A percentile compares a stretch with the other conserved stretches of the same genome.
phyloP scores from a whole-genome alignment of 164 flowering plant genomes.

The Saururus chinensis region DNA sequence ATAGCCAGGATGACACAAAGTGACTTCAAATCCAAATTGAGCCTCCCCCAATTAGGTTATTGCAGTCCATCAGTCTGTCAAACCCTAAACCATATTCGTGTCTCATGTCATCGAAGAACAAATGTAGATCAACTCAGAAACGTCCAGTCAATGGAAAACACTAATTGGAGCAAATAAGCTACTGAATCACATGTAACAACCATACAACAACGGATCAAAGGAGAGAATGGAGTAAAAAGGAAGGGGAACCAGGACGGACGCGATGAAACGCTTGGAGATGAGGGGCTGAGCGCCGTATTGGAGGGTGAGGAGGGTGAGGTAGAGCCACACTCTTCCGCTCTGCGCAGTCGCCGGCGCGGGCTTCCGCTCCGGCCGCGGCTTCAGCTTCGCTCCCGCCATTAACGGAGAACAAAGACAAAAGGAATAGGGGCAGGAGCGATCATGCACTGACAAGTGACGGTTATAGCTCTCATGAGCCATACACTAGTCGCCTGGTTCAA shows the following conservation, averaged over 20 bases:
- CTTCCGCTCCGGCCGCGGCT: constrained; percentile 1
- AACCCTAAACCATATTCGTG: too few species aligned
- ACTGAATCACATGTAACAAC: neutral
- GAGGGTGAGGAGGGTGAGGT: constrained; percentile 54
- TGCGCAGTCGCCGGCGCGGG: constrained; percentile 11
- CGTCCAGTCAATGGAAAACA: neutral
- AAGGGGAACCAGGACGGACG: constrained; percentile 24
- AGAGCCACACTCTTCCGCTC: constrained; percentile 32
- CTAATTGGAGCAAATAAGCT: neutral
- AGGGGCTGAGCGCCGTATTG: constrained; percentile 96
- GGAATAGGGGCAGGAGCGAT: too few species aligned
- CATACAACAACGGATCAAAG: neutral
- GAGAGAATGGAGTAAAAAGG: neutral
- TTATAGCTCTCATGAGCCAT: too few species aligned
- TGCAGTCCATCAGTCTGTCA: too few species aligned
- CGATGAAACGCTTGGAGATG: constrained; percentile 64
- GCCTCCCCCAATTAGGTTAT: too few species aligned
- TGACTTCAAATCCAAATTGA: too few species aligned
- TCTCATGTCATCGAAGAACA: too few species aligned
- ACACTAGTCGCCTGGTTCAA: too few species aligned
- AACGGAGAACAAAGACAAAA: neutral
- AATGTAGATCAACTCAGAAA: neutral
- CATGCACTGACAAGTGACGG: too few species aligned
- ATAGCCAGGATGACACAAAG: too few species aligned
- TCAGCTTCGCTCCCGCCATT: constrained; percentile 5